A percentile compares a stretch with the other conserved stretches of the same genome.
Evolutionary conservation across 306 rosid genomes (phyloP).

Genomic region (Trifolium pratense): DNA sequence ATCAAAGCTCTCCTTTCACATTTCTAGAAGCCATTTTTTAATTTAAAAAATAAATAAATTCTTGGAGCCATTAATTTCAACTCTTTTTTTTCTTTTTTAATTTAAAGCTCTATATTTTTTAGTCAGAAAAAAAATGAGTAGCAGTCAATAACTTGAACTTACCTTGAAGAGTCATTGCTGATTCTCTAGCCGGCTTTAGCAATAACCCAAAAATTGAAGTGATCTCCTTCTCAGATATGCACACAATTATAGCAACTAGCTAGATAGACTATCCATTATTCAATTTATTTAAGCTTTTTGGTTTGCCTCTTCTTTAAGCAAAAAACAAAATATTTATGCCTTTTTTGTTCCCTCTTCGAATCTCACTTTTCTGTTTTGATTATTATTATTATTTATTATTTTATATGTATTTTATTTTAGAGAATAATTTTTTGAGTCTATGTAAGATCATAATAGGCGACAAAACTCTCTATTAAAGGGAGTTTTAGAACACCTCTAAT

Average conservation of each 20-base stretch:
- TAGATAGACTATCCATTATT: constrained; percentile 52
- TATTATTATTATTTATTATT: background rate
- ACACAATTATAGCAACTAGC: constrained; percentile 48
- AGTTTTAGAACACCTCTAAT: background rate
- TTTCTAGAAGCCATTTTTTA: constrained; percentile 32
- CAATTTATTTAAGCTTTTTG: constrained; percentile 32
- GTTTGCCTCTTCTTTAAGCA: constrained; percentile 51
- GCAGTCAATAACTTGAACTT: constrained; percentile 44
- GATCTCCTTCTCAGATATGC: constrained; percentile 64
- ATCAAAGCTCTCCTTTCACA: constrained; percentile 34
- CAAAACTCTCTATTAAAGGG: background rate
- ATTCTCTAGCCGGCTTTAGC: constrained; percentile 37
- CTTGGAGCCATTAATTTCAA: background rate
- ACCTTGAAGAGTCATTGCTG: constrained; percentile 42
- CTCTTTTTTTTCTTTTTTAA: constrained; percentile 2
- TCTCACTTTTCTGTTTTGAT: constrained; percentile 38
- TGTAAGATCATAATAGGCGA: background rate
- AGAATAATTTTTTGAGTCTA: background rate
- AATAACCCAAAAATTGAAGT: constrained; percentile 38
- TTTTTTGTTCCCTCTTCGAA: constrained; percentile 42
- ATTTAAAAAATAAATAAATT: background rate
- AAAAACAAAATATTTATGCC: constrained; percentile 44
- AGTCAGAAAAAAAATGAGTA: constrained; percentile 12
- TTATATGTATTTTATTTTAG: background rate
- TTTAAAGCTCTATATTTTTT: constrained; percentile 25